Percentiles rank a stretch among this genome's conserved stretches.
These are phyloP conservation scores for Pezicula carpinea DNA, from an alignment of 2,329 filamentous ascomycete genomes.

Conservation along the genomic window DNA sequence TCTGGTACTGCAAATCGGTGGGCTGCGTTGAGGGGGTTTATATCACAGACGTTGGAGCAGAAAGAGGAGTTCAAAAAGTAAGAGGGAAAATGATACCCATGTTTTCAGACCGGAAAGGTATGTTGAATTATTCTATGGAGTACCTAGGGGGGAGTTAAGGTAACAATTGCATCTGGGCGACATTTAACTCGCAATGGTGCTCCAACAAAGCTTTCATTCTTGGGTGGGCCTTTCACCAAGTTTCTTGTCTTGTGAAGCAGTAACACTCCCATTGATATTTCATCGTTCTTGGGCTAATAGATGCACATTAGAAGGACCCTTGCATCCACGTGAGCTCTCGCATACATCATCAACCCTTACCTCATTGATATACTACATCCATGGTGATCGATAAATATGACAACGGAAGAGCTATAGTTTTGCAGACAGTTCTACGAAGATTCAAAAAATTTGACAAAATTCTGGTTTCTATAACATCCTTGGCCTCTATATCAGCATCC, in stretches of 20 bases:
- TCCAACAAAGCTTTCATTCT: neutral
- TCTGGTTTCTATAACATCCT: slow-evolving; percentile 9
- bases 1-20: slow-evolving; percentile 58
- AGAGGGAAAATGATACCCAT: slow-evolving; percentile 1
- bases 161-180: neutral
- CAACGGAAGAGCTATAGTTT: neutral
- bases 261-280: too few species aligned
- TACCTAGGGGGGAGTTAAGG: too few species aligned
- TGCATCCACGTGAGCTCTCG: slow-evolving; percentile 1
- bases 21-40: slow-evolving; percentile 78
- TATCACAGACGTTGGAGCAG: slow-evolving; percentile 83
- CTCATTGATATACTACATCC: neutral
- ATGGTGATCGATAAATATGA: neutral
- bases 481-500: slow-evolving; percentile 38
- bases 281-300: too few species aligned
- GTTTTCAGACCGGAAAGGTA: neutral
- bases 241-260: too few species aligned
- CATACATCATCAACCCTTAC: neutral
- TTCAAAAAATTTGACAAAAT: slow-evolving; percentile 3
- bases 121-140: neutral
- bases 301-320: too few species aligned
- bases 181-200: neutral
- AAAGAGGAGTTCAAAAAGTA: slow-evolving; percentile 63
- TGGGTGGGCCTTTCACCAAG: too few species aligned
- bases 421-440: too few species aligned